phyloP scores from a whole-genome alignment of 257 asterid species.

The Nicotiana benthamiana region DNA sequence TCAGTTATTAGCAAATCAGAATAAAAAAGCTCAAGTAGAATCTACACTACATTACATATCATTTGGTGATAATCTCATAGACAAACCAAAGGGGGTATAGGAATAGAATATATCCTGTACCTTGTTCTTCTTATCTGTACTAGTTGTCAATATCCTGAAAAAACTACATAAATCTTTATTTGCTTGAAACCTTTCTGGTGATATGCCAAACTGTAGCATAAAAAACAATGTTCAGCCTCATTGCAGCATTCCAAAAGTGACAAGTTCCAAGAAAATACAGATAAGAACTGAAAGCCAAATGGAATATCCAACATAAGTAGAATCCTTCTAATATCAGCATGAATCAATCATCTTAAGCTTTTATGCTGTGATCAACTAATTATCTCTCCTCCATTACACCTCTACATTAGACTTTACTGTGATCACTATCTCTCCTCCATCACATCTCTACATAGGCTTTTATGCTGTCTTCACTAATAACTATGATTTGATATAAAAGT shows the following conservation, averaged over 20 bases:
- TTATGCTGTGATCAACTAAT: no score
- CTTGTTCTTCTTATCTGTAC: conserved; percentile 61
- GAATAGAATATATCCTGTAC: conserved; percentile 21
- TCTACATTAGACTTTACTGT: no score
- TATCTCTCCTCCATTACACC: no score
- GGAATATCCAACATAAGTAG: background rate
- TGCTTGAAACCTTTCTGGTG: conserved; percentile 60
- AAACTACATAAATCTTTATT: conserved; percentile 41
- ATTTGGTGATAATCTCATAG: background rate
- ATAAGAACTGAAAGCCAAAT: background rate
- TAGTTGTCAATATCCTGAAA: conserved; percentile 68
- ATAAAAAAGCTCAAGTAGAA: background rate
- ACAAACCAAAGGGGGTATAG: background rate
- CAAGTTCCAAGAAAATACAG: background rate
- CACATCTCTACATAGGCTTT: background rate
- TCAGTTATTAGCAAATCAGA: conserved; percentile 2
- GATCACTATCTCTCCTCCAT: no score
- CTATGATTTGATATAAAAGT: background rate
- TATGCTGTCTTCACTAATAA: background rate
- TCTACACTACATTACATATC: background rate
- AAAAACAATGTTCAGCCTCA: background rate
- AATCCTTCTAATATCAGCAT: background rate
- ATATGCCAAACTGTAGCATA: conserved; percentile 67
- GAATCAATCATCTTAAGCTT: background rate
- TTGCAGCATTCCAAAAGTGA: background rate